Percentiles rank a stretch among this genome's conserved stretches.
Conservation (phyloP, 2,329 filamentous ascomycete species). For the Diaporthe sp. region DNA sequence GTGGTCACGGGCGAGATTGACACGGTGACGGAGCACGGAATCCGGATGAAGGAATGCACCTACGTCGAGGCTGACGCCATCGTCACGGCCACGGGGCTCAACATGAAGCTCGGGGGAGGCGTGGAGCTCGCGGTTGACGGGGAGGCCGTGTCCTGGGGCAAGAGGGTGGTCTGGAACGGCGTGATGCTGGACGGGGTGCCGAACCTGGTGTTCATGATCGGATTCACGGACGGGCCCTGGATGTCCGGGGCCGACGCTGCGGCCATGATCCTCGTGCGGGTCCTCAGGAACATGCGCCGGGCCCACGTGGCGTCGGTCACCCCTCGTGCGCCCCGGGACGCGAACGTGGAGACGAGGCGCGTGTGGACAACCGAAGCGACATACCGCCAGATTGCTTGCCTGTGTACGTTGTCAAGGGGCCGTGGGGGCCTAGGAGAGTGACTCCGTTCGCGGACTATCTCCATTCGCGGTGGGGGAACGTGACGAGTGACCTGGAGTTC, state of each 20-base stretch:
- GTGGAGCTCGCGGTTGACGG: constrained; percentile 29
- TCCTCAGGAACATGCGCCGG: not conserved
- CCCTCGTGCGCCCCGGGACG: not conserved
- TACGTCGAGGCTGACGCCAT: constrained; percentile 71
- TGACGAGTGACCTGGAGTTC: not conserved
- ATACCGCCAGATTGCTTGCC: not conserved
- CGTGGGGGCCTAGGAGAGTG: not conserved
- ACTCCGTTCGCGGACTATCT: not conserved
- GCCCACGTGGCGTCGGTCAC: not conserved
- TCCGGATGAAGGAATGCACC: constrained; percentile 60
- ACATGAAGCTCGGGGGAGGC: constrained; percentile 30
- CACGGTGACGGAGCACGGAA: constrained; percentile 57
- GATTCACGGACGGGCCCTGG: constrained; percentile 74
- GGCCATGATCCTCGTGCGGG: constrained; percentile 21
- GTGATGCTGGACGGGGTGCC: constrained; percentile 75
- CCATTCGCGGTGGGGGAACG: constrained; percentile 12
- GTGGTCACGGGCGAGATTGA: constrained; percentile 63
- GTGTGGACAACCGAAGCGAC: constrained; percentile 11
- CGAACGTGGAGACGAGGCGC: not conserved
- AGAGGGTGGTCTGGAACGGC: constrained; percentile 63
- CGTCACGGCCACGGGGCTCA: constrained; percentile 72
- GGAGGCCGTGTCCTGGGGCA: constrained; percentile 1
- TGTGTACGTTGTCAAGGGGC: constrained; percentile 1
- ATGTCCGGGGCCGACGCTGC: constrained; percentile 70
- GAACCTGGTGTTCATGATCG: constrained; percentile 70